Evolutionary conservation across 192 early-diverging fungal species (phyloP).

Genomic region (Backusella parvicylindrica): DNA sequence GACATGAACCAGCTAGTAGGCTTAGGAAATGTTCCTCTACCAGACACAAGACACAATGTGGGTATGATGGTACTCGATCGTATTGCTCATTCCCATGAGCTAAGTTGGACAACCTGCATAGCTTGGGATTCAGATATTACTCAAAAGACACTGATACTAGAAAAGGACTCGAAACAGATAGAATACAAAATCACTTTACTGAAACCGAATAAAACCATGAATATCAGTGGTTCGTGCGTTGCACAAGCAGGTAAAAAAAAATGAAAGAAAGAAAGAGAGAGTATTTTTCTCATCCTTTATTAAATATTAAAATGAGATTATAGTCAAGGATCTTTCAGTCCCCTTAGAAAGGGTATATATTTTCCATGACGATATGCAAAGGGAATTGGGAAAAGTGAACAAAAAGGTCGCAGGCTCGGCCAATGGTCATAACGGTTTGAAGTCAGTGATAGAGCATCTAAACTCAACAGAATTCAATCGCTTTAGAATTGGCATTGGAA

Average conservation of each 20-base stretch:
- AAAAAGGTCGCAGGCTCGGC: constrained; percentile 61
- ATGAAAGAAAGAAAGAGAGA: neutral
- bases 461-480: constrained; percentile 51
- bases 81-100: constrained; percentile 38
- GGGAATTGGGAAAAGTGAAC: constrained; percentile 55
- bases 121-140: constrained; percentile 19
- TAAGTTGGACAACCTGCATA: constrained; percentile 39
- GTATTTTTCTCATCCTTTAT: no score
- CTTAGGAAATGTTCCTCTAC: constrained; percentile 63
- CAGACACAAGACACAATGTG: constrained; percentile 67
- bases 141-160: neutral
- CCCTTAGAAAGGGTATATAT: constrained; percentile 45
- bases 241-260: constrained; percentile 51
- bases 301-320: neutral
- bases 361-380: constrained; percentile 73
- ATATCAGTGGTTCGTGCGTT: constrained; percentile 58
- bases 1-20: constrained; percentile 54
- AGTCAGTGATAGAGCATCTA: constrained; percentile 56
- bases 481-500: constrained; percentile 65
- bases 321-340: constrained; percentile 47
- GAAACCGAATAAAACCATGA: constrained; percentile 66
- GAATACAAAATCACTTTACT: constrained; percentile 46
- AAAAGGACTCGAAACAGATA: constrained; percentile 17
- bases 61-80: constrained; percentile 65
- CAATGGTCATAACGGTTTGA: constrained; percentile 74